phyloP scores from a whole-genome alignment of 129 eudicot species.

The Ambrosia artemisiifolia region DNA sequence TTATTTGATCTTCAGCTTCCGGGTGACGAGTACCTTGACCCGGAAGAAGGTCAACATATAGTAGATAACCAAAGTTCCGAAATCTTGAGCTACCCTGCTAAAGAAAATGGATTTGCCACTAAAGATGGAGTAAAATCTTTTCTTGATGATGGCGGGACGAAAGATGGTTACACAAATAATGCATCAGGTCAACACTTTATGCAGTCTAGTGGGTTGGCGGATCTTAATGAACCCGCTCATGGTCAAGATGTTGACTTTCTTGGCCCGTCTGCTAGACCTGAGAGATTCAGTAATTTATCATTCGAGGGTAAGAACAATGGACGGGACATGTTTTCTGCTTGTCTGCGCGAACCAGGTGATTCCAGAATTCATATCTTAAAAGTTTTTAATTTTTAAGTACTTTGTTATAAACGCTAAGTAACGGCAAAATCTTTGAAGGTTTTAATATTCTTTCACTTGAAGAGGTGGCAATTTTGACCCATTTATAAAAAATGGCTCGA shows the following conservation, averaged over 20 bases:
- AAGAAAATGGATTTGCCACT: slow-evolving; percentile 7
- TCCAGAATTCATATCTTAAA: background rate
- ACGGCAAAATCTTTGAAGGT: too few relatives aligned
- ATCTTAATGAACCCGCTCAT: slow-evolving; percentile 74
- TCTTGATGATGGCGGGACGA: slow-evolving; percentile 26
- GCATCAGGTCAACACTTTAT: slow-evolving; percentile 33
- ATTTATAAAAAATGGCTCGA: background rate
- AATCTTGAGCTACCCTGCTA: slow-evolving; percentile 14
- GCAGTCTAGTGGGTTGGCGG: slow-evolving; percentile 57
- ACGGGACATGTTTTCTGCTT: slow-evolving; percentile 50
- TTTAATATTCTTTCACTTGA: background rate
- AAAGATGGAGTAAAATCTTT: slow-evolving; percentile 21
- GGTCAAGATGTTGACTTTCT: slow-evolving; percentile 54
- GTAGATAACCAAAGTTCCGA: slow-evolving; percentile 28
- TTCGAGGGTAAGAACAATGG: slow-evolving; percentile 44
- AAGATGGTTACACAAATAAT: slow-evolving; percentile 29
- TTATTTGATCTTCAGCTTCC: slow-evolving; percentile 87
- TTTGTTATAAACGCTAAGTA: background rate
- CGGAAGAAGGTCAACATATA: slow-evolving; percentile 35
- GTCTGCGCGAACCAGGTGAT: slow-evolving; percentile 63
- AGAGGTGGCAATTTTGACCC: background rate
- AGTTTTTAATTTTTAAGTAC: background rate
- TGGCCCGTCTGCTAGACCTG: slow-evolving; percentile 30
- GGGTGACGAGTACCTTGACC: slow-evolving; percentile 65
- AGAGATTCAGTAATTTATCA: slow-evolving; percentile 14